Evolutionary conservation across 2,329 filamentous ascomycete species (phyloP).

Genomic region (Microdochium nivale): DNA sequence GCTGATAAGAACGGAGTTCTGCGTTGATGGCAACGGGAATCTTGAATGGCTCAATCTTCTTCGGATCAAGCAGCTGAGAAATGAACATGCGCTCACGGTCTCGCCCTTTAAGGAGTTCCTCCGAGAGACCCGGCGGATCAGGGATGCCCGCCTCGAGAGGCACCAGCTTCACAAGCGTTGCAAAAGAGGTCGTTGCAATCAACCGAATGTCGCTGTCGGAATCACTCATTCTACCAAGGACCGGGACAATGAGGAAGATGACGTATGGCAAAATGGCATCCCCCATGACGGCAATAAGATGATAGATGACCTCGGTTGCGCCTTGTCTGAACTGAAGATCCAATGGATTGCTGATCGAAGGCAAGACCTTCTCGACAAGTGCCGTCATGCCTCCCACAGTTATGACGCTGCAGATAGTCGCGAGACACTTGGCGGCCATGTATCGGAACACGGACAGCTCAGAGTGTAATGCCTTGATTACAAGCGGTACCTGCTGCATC

Average conservation of each 20-base stretch:
- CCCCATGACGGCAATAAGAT: constrained; percentile 97
- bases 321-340: constrained; percentile 88
- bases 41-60: constrained; percentile 89
- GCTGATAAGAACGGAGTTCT: constrained; percentile 91
- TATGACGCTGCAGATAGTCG: constrained; percentile 94
- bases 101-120: constrained; percentile 79
- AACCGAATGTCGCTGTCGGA: constrained; percentile 92
- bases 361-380: constrained; percentile 84
- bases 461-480: constrained; percentile 82
- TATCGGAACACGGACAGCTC: constrained; percentile 89
- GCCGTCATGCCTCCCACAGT: constrained; percentile 93
- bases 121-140: constrained; percentile 85
- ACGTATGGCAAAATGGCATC: constrained; percentile 94
- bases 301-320: constrained; percentile 90
- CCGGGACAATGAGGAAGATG: constrained; percentile 96
- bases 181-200: constrained; percentile 93
- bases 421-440: constrained; percentile 93
- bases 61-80: constrained; percentile 87
- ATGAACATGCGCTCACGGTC: constrained; percentile 96
- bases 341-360: constrained; percentile 82
- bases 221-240: constrained; percentile 96
- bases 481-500: constrained; percentile 71
- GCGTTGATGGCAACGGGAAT: constrained; percentile 97
- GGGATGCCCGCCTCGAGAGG: constrained; percentile 95
- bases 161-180: constrained; percentile 92